Percentiles rank a stretch among this genome's conserved stretches.
Conservation (phyloP, 495 filamentous ascomycete genomes). For the Lasiosphaeria ovina region DNA sequence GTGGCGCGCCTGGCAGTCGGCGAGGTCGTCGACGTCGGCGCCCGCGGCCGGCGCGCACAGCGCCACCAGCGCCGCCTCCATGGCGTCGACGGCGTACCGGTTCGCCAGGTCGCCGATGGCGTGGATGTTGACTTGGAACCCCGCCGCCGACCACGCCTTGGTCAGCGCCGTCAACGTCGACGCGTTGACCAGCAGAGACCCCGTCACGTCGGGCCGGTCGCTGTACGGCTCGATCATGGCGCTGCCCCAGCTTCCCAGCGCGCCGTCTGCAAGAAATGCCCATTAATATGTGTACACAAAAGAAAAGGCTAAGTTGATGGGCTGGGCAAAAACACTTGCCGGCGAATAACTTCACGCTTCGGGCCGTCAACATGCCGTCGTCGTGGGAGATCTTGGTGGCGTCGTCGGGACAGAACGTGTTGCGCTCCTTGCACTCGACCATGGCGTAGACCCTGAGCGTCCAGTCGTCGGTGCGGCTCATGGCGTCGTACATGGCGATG, state of each 20-base stretch:
- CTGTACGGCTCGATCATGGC: constrained; percentile 62
- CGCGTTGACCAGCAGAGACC: constrained; percentile 60
- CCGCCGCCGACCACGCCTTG: constrained; percentile 46
- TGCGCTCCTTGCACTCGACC: constrained; percentile 59
- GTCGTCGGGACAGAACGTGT: constrained; percentile 55
- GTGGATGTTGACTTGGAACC: constrained; percentile 61
- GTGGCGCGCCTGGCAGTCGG: constrained; percentile 40
- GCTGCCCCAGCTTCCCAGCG: constrained; percentile 62
- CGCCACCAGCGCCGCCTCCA: constrained; percentile 43
- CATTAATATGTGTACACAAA: not conserved
- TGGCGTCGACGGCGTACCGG: constrained; percentile 55
- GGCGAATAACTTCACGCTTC: constrained; percentile 60
- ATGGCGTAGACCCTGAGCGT: constrained; percentile 61
- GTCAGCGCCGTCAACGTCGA: constrained; percentile 48
- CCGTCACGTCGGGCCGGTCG: constrained; percentile 53
- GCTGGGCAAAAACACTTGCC: constrained; percentile 33
- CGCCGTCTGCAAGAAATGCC: constrained; percentile 48
- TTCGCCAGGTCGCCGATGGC: constrained; percentile 65
- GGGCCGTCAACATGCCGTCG: constrained; percentile 46
- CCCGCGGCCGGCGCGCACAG: constrained; percentile 17
- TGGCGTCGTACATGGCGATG: constrained; percentile 47
- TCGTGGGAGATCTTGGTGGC: constrained; percentile 36
- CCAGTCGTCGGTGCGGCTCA: constrained; percentile 49
- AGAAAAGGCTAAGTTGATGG: not conserved
- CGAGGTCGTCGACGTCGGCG: not conserved